Percentiles rank a stretch among this genome's conserved stretches.
phyloP scores from a whole-genome alignment of 176 grass and related monocot genomes.

The Aegilops speltoides region DNA sequence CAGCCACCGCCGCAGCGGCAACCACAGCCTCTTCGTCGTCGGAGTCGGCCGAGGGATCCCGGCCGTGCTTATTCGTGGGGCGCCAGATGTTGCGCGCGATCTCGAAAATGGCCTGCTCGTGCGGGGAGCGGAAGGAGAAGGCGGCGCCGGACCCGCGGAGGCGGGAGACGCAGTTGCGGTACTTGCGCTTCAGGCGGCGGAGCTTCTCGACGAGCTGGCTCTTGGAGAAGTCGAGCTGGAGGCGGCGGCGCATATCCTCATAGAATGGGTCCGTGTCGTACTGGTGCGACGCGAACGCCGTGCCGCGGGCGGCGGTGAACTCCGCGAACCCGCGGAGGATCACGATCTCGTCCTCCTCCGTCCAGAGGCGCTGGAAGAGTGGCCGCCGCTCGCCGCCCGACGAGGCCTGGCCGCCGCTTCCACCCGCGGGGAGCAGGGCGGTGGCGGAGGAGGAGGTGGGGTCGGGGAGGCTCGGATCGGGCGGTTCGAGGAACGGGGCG shows the following conservation, averaged over 20 bases:
- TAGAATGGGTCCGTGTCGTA: constrained; percentile 98
- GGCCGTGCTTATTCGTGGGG: constrained; percentile 54
- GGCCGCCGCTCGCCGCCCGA: constrained; percentile 57
- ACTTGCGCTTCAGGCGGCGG: constrained; percentile 97
- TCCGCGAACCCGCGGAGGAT: constrained; percentile 87
- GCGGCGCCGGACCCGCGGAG: constrained; percentile 57
- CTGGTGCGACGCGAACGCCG: constrained; percentile 97
- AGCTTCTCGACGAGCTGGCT: constrained; percentile 99
- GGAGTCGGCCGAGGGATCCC: constrained; percentile 45
- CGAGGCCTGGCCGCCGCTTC: constrained; percentile 26
- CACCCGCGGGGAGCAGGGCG: constrained; percentile 13
- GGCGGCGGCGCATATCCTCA: constrained; percentile 81
- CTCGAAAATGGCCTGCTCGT: constrained; percentile 88
- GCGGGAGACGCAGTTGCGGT: constrained; percentile 79
- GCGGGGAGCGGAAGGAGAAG: constrained; percentile 77
- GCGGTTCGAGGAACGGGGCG: constrained; percentile 33
- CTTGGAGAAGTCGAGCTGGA: constrained; percentile 95
- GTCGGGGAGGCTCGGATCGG: constrained; percentile 20
- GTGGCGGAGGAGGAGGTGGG: constrained; percentile 32
- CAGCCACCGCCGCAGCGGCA: not conserved
- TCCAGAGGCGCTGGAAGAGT: constrained; percentile 95
- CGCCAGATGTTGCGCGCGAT: constrained; percentile 94
- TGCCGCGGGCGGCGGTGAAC: constrained; percentile 82
- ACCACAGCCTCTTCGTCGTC: constrained; percentile 34
- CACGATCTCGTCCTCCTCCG: constrained; percentile 95